phyloP scores from a whole-genome alignment of 768 basidiomycete species.

The Thelephora ganbajun region DNA sequence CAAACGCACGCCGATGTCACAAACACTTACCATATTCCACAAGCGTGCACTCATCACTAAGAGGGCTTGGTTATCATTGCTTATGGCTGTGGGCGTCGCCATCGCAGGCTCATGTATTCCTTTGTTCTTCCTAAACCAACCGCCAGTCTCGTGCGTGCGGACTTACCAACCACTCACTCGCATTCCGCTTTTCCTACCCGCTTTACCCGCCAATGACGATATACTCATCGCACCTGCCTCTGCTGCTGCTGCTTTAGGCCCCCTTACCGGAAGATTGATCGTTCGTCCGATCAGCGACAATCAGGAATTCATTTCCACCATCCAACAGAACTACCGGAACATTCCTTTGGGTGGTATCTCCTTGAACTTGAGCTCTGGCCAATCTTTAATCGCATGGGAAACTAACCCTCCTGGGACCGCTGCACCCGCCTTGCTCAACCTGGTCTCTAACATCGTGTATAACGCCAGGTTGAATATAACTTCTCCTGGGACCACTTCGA shows the following conservation, averaged over 20 bases:
- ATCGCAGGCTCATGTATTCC: slow-evolving; percentile 57
- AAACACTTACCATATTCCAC: slow-evolving; percentile 60
- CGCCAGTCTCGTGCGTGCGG: slow-evolving; percentile 36
- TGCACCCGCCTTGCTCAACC: slow-evolving; percentile 50
- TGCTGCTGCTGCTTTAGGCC: slow-evolving; percentile 32
- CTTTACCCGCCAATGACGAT: slow-evolving; percentile 22
- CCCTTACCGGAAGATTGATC: slow-evolving; percentile 19
- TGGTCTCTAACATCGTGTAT: slow-evolving; percentile 54
- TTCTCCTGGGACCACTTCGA: slow-evolving; percentile 22
- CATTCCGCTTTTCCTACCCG: slow-evolving; percentile 42
- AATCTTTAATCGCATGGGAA: slow-evolving; percentile 60
- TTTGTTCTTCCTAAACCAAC: slow-evolving; percentile 41
- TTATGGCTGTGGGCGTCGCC: slow-evolving; percentile 31
- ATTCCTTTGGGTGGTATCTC: slow-evolving; percentile 60
- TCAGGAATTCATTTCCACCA: slow-evolving; percentile 39
- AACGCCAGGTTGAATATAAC: slow-evolving; percentile 45
- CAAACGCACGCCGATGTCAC: slow-evolving; percentile 39
- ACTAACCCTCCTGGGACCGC: slow-evolving; percentile 42
- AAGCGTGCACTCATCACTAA: slow-evolving; percentile 53
- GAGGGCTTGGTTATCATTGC: slow-evolving; percentile 54
- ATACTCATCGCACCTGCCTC: slow-evolving; percentile 42
- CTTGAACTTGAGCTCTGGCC: slow-evolving; percentile 32
- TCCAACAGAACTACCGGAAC: slow-evolving; percentile 37
- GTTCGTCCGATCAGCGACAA: slow-evolving; percentile 38
- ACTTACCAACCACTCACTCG: slow-evolving; percentile 22